phyloP scores from a whole-genome alignment of 2,329 filamentous ascomycete species.

The Cladosporium sp. region DNA sequence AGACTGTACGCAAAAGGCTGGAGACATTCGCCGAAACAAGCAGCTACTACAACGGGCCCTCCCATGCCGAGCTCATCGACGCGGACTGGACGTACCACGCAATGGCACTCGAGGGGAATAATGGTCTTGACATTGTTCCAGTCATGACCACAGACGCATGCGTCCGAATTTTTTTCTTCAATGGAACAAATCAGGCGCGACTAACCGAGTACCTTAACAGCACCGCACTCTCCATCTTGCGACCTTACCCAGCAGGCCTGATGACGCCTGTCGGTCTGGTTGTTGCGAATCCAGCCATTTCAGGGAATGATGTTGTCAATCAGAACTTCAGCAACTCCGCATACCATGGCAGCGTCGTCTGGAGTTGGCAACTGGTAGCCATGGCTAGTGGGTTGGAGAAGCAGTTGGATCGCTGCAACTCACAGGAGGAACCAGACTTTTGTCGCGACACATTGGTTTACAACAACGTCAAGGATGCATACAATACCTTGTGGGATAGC shows the following conservation, averaged over 20 bases:
- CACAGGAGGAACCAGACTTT: neutral
- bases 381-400: neutral
- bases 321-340: neutral
- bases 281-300: conserved; percentile 56
- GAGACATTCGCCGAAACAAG: neutral
- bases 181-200: conserved; percentile 53
- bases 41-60: neutral
- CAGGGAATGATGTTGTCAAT: neutral
- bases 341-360: neutral
- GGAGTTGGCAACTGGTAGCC: neutral
- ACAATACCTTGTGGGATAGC: conserved; percentile 56
- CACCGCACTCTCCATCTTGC: conserved; percentile 52
- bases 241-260: conserved; percentile 54
- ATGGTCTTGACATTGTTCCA: neutral
- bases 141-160: conserved; percentile 17
- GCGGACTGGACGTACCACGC: neutral
- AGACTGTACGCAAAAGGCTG: neutral
- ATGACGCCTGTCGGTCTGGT: conserved; percentile 52
- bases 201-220: conserved; percentile 52
- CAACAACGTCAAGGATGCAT: conserved; percentile 40
- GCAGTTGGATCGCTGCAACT: neutral
- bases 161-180: conserved; percentile 58
- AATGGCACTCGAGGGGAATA: neutral
- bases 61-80: neutral
- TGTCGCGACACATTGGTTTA: neutral